A percentile compares a stretch with the other conserved stretches of the same genome.
phyloP scores from a whole-genome alignment of 768 basidiomycete genomes.

The Galerina marginata region DNA sequence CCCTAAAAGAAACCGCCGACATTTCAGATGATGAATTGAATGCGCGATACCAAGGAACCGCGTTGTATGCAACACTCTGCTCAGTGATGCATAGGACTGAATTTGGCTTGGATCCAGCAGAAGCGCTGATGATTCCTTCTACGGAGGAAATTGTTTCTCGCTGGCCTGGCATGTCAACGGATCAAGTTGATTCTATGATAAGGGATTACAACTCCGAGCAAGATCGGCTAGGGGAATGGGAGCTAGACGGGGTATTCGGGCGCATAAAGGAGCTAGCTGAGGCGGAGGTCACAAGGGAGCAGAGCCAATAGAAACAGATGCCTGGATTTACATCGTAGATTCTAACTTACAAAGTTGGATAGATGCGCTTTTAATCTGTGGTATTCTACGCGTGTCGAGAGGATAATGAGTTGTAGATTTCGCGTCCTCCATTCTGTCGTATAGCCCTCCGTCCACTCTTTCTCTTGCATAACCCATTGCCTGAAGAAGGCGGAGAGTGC shows the following conservation, averaged over 20 bases:
- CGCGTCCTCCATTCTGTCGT: constrained; percentile 70
- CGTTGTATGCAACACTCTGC: constrained; percentile 71
- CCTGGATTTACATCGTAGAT: constrained; percentile 18
- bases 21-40: constrained; percentile 80
- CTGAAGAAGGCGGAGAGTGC: constrained; percentile 76
- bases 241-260: constrained; percentile 64
- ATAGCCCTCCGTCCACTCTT: constrained; percentile 59
- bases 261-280: constrained; percentile 67
- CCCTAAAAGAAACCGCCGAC: constrained; percentile 73
- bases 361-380: constrained; percentile 45
- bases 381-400: constrained; percentile 63
- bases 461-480: constrained; percentile 78
- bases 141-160: constrained; percentile 66
- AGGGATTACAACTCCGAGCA: constrained; percentile 69
- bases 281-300: constrained; percentile 40
- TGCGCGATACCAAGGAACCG: constrained; percentile 72
- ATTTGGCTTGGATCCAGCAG: constrained; percentile 59
- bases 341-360: constrained; percentile 26
- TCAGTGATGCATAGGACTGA: constrained; percentile 48
- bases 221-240: constrained; percentile 59
- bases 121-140: constrained; percentile 64
- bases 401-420: constrained; percentile 57
- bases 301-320: constrained; percentile 14
- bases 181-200: constrained; percentile 62
- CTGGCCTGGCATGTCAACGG: constrained; percentile 75